A percentile compares a stretch with the other conserved stretches of the same genome.
Conservation (phyloP, 371 early-diverging fungal genomes). For the Lichtheimia ornata region DNA sequence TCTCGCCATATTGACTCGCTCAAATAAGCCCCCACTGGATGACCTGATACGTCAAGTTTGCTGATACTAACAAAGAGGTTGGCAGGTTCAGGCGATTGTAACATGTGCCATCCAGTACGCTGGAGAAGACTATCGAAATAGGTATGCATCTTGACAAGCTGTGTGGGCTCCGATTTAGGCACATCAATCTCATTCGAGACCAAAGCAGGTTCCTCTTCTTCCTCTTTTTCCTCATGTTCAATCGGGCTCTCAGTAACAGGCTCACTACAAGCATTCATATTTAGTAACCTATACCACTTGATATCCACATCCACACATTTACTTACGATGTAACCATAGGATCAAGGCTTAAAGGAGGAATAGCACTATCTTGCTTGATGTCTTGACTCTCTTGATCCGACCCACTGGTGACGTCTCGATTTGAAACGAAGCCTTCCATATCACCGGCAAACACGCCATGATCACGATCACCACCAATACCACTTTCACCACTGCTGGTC, state of each 20-base stretch:
- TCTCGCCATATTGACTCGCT: conserved; percentile 53
- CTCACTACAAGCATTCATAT: no score
- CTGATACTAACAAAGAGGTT: conserved; percentile 39
- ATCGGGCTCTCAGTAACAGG: no score
- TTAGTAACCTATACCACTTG: no score
- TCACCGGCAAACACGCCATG: conserved; percentile 44
- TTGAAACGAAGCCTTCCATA: conserved; percentile 33
- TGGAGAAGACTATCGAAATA: conserved; percentile 25
- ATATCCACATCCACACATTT: no score
- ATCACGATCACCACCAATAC: conserved; percentile 40
- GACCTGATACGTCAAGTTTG: conserved; percentile 48
- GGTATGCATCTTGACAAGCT: conserved; percentile 22
- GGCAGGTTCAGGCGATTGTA: conserved; percentile 25
- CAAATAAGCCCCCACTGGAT: conserved; percentile 49
- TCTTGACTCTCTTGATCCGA: not conserved
- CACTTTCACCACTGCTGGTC: not conserved
- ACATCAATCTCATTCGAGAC: conserved; percentile 9
- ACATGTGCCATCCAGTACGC: conserved; percentile 5
- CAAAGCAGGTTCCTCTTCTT: not conserved
- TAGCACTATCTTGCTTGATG: not conserved
- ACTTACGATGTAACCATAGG: no score
- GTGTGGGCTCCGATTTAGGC: conserved; percentile 34
- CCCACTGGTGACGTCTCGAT: not conserved
- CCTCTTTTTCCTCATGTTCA: not conserved
- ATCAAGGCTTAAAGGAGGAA: no score